These are phyloP conservation scores for Candida schatavii DNA, from an alignment of 805 yeast genomes.

Conservation along the genomic window DNA sequence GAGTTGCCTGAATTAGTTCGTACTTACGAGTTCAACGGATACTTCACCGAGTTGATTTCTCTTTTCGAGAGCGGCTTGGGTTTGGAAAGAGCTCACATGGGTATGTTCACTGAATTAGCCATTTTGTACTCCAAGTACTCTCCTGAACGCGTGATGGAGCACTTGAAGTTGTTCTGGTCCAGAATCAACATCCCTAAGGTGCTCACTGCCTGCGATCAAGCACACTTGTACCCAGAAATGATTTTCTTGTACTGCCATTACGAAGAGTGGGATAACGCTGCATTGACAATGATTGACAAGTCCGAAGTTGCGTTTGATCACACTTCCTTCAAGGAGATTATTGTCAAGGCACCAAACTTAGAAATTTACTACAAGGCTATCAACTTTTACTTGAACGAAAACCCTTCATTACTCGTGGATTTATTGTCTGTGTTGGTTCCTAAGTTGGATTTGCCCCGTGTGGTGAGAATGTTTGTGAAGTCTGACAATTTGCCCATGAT, in stretches of 20 bases:
- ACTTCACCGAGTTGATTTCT: conserved; percentile 86
- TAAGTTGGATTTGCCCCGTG: conserved; percentile 90
- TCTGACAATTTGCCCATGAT: conserved; percentile 95
- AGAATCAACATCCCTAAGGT: conserved; percentile 97
- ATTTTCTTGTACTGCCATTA: conserved; percentile 96
- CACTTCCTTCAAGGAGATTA: conserved; percentile 86
- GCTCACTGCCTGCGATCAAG: conserved; percentile 85
- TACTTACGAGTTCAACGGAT: conserved; percentile 86
- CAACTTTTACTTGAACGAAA: conserved; percentile 88
- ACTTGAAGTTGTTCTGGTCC: conserved; percentile 96
- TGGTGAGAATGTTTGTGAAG: conserved; percentile 89
- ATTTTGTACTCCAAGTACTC: conserved; percentile 85
- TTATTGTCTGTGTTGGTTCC: conserved; percentile 80
- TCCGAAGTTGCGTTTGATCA: conserved; percentile 93
- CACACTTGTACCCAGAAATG: conserved; percentile 95
- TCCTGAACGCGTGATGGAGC: conserved; percentile 92
- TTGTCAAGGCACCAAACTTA: conserved; percentile 91
- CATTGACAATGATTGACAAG: conserved; percentile 92
- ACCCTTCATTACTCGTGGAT: conserved; percentile 87
- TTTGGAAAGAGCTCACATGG: conserved; percentile 98
- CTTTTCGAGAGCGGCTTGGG: conserved; percentile 95
- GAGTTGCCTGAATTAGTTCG: conserved; percentile 86
- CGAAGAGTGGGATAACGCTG: conserved; percentile 99
- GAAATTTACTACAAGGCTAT: conserved; percentile 97
- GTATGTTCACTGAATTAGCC: conserved; percentile 97